Base-by-base conservation (phyloP, 495 filamentous ascomycete genomes). In the Monascus purpureus region DNA sequence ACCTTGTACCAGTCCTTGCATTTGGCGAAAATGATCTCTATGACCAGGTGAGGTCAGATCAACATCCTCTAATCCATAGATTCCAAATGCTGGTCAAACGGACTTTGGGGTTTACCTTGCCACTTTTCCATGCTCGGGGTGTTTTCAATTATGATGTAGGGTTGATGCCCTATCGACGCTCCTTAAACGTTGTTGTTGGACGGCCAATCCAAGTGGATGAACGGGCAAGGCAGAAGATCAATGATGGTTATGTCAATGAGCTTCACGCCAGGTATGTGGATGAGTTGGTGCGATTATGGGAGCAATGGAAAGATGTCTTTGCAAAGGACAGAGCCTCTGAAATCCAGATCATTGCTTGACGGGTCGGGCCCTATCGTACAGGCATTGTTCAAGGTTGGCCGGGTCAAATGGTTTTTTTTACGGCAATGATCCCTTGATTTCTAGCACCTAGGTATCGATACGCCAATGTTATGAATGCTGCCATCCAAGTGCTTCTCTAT, bases 81-180 rank as follows among this genome's bases (percentile, higher is more conserved):
- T 39, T 78, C 12, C 90, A 97, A 54, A 71, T 90, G 61, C 54
- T 77, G 8, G 61, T 90, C 17, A 88, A 96, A 59, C 75, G 73
- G 35, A 59, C 77, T 1, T 63, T 90, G 53, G 90, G 90, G n/a
- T 97, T 94, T 45, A 96, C 90, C 0, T 65, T 96, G 2, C 90
- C 90, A 2, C 57, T 94, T 17, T 75, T 95, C 36, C 87, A 93
- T 56, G 87, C 86, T 1, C 52, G 85, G 11, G 90, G 90, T 1
- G 77, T 96, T 6, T 95, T 96, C 54, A 97, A 97, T 47, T 96
- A 97, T 40, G 90, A 97, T 50, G 82, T 94, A 1, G 90, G 90
- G 1, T 48, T 96, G 32, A 81, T 96, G 82, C 90, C 90, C 5
- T 96, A 96, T 54, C 71, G 92, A 20, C 61, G 75, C 22, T 77